Base-by-base conservation (phyloP, 2,329 filamentous ascomycete genomes). In the Blumeriella jaapii region DNA sequence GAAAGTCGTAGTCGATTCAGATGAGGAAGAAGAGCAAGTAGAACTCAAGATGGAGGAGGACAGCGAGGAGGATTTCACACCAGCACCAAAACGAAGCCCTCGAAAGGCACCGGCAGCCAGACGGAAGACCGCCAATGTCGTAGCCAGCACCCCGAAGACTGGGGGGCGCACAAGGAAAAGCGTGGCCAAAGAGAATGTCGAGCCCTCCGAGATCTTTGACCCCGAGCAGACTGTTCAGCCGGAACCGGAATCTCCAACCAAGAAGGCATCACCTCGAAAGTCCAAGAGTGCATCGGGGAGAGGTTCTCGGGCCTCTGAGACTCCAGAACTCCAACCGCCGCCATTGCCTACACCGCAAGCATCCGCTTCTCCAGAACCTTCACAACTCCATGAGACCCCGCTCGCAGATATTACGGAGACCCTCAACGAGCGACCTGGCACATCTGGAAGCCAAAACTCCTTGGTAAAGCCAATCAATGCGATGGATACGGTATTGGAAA, bases 401-500 rank as follows among this genome's bases (percentile, higher is more conserved):
- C 65, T 89, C 27, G 68, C 73, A 41, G 83, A 93, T 53, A 83
- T 86, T 44, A 87, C 83, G 10, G 64, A 69, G 14, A 71, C 69
- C 25, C 61, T 81, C 50, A 86, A 85, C 55, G 71, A 76, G 45
- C 65, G 67, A 39, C 65, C 62, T 22, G 61, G 64, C 36, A 59
- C 63, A 14, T 60, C 68, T 47, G 57, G 71, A 55, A 64, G 60
- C 40, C 61, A 55, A 50, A 42, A 66, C 40, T 65, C 71, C 18
- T 61, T 65, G 1, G 61, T 78, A 29, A 82, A 82, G 57, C 80
- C 82, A 24, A 72, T 89, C 52, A 82, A 78, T 47, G 68, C 83
- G 2, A 76, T 84, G 61, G 74, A 84, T 48, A 82, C 83, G 1
- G 67, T 84, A 39, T 61, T 94, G 47, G 86, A 94, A 54, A 83